Conservation (phyloP, 495 filamentous ascomycete genomes). For the Penicillium diatomitis region DNA sequence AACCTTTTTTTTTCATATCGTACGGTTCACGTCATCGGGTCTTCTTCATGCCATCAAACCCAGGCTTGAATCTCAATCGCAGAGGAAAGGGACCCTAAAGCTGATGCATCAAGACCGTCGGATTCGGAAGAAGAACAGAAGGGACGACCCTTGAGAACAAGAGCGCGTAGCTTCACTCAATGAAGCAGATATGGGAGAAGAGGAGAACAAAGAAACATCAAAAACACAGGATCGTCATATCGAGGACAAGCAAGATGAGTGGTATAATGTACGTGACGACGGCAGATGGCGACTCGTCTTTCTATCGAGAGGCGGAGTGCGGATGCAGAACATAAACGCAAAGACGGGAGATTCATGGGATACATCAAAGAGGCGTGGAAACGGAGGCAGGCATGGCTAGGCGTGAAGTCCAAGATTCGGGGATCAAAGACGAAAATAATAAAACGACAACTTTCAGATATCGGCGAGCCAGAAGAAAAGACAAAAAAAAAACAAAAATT, state of each 20-base stretch:
- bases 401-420: background rate
- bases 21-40: no score
- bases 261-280: constrained; percentile 11
- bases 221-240: background rate
- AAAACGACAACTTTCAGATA: background rate
- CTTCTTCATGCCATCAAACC: no score
- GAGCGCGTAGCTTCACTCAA: background rate
- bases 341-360: constrained; percentile 13
- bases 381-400: constrained; percentile 11
- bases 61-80: no score
- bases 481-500: no score
- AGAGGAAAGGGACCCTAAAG: no score
- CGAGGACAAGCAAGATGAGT: constrained; percentile 5
- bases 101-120: no score
- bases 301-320: constrained; percentile 16
- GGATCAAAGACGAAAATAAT: background rate
- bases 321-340: constrained; percentile 13
- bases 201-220: background rate
- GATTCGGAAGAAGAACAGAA: no score
- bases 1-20: no score
- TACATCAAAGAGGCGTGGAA: constrained; percentile 15
- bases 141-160: no score
- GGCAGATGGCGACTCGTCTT: constrained; percentile 12
- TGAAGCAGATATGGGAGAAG: background rate
- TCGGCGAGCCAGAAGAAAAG: no score